phyloP scores from a whole-genome alignment of 148 eudicot genomes.

The Rhododendron williamsianum region DNA sequence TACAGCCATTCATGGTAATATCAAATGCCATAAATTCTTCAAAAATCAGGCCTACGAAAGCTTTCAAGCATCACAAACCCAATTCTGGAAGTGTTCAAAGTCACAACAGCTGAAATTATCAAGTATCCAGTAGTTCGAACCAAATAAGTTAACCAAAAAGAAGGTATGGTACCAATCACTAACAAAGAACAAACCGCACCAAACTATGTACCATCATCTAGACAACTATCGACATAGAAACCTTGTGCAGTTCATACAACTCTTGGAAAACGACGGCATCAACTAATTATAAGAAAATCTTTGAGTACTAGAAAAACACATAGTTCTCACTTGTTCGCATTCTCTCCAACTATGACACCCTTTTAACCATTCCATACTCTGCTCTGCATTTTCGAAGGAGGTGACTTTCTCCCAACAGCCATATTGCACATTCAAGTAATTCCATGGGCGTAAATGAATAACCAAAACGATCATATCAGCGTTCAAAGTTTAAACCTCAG shows the following conservation, averaged over 20 bases:
- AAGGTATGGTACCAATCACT: not conserved
- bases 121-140: not conserved
- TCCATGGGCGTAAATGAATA: not conserved
- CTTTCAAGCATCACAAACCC: not conserved
- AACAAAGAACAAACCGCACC: not conserved
- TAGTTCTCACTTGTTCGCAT: not conserved
- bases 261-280: not conserved
- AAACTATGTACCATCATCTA: not conserved
- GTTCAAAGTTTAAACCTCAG: not conserved
- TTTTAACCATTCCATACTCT: not conserved
- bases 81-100: not conserved
- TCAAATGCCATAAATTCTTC: not conserved
- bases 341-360: not conserved
- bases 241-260: not conserved
- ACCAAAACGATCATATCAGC: not conserved
- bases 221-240: not conserved
- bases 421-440: not conserved
- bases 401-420: not conserved
- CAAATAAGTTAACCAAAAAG: not conserved
- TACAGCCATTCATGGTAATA: not conserved
- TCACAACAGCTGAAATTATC: not conserved
- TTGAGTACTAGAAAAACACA: not conserved
- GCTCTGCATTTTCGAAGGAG: not conserved
- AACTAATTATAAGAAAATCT: not conserved
- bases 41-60: not conserved